Evolutionary conservation across 441 rosid species (phyloP).

Genomic region (Kokia cookei): DNA sequence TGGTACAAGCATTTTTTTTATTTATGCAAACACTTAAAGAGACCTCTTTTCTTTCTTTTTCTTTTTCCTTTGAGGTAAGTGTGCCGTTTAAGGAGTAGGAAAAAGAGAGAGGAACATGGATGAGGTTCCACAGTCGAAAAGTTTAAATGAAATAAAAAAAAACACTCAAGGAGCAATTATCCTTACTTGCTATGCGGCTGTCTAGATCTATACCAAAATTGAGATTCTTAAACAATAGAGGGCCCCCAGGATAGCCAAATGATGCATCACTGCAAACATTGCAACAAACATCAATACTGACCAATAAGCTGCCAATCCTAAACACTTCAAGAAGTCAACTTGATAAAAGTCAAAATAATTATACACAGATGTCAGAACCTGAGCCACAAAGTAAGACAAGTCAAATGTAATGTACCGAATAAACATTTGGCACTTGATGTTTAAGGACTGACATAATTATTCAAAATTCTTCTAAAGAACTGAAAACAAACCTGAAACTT

Average conservation of each 20-base stretch:
- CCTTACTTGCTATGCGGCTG: slow-evolving; percentile 95
- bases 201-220: slow-evolving; percentile 97
- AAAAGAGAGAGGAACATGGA: not conserved
- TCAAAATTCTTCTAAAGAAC: slow-evolving; percentile 5
- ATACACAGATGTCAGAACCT: not conserved
- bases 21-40: not conserved
- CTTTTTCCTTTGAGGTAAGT: not conserved
- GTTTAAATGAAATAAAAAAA: not conserved
- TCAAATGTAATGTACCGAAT: not conserved
- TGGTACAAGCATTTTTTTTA: not conserved
- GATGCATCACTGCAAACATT: slow-evolving; percentile 83
- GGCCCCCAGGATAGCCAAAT: slow-evolving; percentile 95
- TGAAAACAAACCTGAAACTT: slow-evolving; percentile 83
- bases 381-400: not conserved
- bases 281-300: slow-evolving; percentile 12
- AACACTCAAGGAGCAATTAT: slow-evolving; percentile 7
- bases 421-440: not conserved
- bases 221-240: slow-evolving; percentile 76
- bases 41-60: not conserved
- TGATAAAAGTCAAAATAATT: not conserved
- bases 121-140: not conserved
- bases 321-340: not conserved
- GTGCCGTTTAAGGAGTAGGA: not conserved
- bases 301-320: slow-evolving; percentile 6
- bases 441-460: not conserved